Evolutionary conservation across 352 stramenopile species (phyloP).

Genomic region (Pythium vanterpoolii): DNA sequence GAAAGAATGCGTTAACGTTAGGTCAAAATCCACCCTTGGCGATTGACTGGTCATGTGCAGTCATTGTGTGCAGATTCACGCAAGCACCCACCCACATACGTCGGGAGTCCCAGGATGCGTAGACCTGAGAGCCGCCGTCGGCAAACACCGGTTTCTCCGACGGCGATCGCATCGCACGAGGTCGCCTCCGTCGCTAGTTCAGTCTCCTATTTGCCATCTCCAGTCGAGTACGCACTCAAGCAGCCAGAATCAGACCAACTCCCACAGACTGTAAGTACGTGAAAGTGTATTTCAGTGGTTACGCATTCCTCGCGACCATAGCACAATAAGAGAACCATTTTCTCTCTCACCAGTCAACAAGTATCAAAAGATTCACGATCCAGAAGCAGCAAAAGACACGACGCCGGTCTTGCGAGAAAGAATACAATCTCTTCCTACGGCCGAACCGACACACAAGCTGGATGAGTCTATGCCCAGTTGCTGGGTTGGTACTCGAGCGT

Average conservation of each 20-base stretch:
- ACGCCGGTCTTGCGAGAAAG: background rate
- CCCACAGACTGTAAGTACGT: no score
- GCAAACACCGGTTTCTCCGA: background rate
- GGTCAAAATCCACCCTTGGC: no score
- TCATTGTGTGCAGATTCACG: no score
- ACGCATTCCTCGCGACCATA: no score
- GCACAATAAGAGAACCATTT: no score
- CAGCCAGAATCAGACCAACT: background rate
- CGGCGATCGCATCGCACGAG: background rate
- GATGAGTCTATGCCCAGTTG: background rate
- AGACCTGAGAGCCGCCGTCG: background rate
- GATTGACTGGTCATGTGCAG: no score
- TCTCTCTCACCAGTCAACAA: no score
- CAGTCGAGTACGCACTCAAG: background rate
- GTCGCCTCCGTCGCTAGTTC: background rate
- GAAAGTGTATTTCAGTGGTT: no score
- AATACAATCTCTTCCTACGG: background rate
- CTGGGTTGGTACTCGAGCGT: constrained; percentile 21
- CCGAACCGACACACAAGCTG: background rate
- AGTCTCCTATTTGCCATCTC: background rate
- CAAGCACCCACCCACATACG: background rate
- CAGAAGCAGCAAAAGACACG: no score
- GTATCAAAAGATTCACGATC: no score
- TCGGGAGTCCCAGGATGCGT: background rate
- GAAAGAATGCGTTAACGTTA: no score